Conservation (phyloP, 2,329 filamentous ascomycete species). For the Gliomastix tumulicola region DNA sequence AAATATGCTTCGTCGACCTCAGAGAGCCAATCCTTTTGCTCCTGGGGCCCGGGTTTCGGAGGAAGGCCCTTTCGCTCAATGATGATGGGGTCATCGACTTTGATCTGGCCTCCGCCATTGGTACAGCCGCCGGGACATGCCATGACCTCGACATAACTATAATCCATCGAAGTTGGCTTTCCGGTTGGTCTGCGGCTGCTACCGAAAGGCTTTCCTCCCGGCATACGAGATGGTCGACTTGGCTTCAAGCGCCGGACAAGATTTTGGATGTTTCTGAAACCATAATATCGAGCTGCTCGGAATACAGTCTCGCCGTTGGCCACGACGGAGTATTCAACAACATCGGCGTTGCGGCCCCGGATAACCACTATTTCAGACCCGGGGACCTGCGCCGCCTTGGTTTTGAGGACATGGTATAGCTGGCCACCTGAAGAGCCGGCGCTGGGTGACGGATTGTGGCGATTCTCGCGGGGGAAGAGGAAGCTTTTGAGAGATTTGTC, state of each 20-base stretch:
- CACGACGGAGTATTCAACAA: conserved; percentile 74
- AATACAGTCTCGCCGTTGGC: conserved; percentile 53
- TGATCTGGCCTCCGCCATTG: conserved; percentile 94
- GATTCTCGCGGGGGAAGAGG: conserved; percentile 53
- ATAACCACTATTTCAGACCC: conserved; percentile 64
- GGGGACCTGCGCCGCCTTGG: conserved; percentile 62
- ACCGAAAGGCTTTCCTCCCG: conserved; percentile 60
- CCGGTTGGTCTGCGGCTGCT: conserved; percentile 45
- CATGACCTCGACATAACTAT: conserved; percentile 98
- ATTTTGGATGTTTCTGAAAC: conserved; percentile 97
- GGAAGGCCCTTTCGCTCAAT: conserved; percentile 37
- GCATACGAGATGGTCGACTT: conserved; percentile 67
- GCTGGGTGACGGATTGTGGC: conserved; percentile 36
- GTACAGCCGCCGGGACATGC: conserved; percentile 98
- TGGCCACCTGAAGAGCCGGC: conserved; percentile 86
- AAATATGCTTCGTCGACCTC: conserved; percentile 87
- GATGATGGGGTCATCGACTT: conserved; percentile 70
- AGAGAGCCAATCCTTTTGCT: conserved; percentile 81
- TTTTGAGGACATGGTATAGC: conserved; percentile 74
- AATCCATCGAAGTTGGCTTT: conserved; percentile 51
- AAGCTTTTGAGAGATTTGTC: conserved; percentile 65
- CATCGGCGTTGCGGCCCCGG: conserved; percentile 82
- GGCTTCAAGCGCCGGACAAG: conserved; percentile 89
- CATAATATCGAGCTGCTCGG: conserved; percentile 86
- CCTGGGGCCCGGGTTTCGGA: conserved; percentile 60